phyloP scores from a whole-genome alignment of 2,329 filamentous ascomycete genomes.

The Fusarium dimerum region DNA sequence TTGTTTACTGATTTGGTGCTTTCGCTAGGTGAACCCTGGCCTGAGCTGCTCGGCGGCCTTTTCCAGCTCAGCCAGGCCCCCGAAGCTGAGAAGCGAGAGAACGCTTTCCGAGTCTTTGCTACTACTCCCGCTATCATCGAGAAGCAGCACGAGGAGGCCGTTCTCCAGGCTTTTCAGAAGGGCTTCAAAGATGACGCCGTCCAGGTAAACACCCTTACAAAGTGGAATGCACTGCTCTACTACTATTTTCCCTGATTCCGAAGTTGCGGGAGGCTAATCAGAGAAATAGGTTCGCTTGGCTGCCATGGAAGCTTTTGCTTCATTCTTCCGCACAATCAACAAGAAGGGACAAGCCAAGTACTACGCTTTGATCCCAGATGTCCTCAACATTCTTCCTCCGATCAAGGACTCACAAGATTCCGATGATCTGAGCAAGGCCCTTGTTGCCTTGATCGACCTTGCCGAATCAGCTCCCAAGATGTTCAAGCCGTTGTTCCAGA shows the following conservation, averaged over 20 bases:
- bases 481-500: slow-evolving; percentile 94
- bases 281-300: slow-evolving; percentile 74
- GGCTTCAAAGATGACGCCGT: slow-evolving; percentile 90
- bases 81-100: slow-evolving; percentile 83
- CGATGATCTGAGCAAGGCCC: slow-evolving; percentile 85
- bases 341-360: slow-evolving; percentile 92
- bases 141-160: slow-evolving; percentile 90
- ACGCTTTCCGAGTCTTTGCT: slow-evolving; percentile 91
- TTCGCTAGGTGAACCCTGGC: slow-evolving; percentile 75
- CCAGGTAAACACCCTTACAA: slow-evolving; percentile 52
- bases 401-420: slow-evolving; percentile 91
- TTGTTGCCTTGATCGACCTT: slow-evolving; percentile 89
- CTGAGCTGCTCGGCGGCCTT: slow-evolving; percentile 80
- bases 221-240: slow-evolving; percentile 5
- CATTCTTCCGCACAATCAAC: slow-evolving; percentile 87
- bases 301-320: slow-evolving; percentile 94
- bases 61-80: slow-evolving; percentile 89
- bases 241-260: slow-evolving; percentile 3
- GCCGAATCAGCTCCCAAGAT: slow-evolving; percentile 95
- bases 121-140: slow-evolving; percentile 95
- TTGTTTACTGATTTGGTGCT: slow-evolving; percentile 17
- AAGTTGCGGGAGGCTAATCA: slow-evolving; percentile 13
- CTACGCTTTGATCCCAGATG: slow-evolving; percentile 81
- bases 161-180: slow-evolving; percentile 82
- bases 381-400: slow-evolving; percentile 91